A percentile compares a stretch with the other conserved stretches of the same genome.
These are phyloP conservation scores for Allium fistulosum DNA, from an alignment of 106 monocot genomes.

Conservation along the genomic window DNA sequence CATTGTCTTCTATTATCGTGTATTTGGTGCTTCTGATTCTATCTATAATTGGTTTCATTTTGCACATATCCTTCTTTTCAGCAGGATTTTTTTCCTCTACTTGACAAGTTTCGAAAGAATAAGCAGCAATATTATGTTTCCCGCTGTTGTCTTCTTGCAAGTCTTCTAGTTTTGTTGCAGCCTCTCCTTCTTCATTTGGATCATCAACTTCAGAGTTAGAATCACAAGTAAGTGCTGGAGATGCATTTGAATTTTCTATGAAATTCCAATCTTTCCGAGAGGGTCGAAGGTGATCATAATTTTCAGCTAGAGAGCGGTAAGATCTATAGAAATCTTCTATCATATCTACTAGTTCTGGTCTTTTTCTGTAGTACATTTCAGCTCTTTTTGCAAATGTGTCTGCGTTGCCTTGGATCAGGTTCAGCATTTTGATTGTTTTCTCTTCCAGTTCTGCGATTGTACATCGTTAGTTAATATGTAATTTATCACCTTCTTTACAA, in stretches of 20 bases:
- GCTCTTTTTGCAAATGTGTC: constrained; percentile 86
- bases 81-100: not conserved
- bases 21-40: not conserved
- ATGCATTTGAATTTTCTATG: constrained; percentile 11
- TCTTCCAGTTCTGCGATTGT: constrained; percentile 55
- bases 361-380: constrained; percentile 94
- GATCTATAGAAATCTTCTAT: constrained; percentile 80
- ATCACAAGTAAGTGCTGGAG: constrained; percentile 12
- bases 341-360: constrained; percentile 72
- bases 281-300: constrained; percentile 29
- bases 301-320: constrained; percentile 55
- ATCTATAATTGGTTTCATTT: constrained; percentile 4
- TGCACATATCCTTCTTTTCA: not conserved
- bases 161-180: constrained; percentile 7
- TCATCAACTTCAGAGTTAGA: constrained; percentile 39
- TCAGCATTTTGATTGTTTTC: constrained; percentile 73
- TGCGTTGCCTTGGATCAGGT: constrained; percentile 77
- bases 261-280: constrained; percentile 19
- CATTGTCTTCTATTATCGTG: not conserved
- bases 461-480: not conserved
- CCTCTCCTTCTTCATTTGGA: constrained; percentile 24
- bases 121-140: not conserved
- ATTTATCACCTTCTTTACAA: not conserved
- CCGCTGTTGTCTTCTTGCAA: constrained; percentile 2
- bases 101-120: constrained; percentile 1